Base-by-base conservation (phyloP, 495 filamentous ascomycete genomes). In the Evernia prunastri region DNA sequence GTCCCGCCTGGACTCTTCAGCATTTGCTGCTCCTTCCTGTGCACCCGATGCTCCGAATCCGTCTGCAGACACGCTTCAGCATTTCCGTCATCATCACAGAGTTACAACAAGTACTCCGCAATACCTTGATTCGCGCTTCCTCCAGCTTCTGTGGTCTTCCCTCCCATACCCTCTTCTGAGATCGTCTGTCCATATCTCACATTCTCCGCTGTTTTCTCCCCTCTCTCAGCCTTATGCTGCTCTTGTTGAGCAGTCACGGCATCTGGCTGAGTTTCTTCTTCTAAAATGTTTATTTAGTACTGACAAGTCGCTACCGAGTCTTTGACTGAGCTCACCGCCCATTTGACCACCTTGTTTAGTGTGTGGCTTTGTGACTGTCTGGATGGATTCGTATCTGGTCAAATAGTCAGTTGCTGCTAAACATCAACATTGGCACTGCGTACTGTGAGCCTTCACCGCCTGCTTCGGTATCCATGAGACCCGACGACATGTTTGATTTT, bases 401-500 rank as follows among this genome's bases (percentile, higher is more conserved):
- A 23, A 54, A 9, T 58, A 23, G 12, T 66, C 39, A 45, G 69
- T 23, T 67, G 25, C 59, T 20, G 36, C 15, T 37, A 53, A 25
- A 43, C 42, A 15, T 47, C 37, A 27, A 59, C 33, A 10, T n/a
- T 56, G 25, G 57, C 42, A 31, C 54, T 23, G 27, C 76, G 58
- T 76, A 87, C 83, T 86, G 86, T 9, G 82, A 82, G 65, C 74
- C 77, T 72, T 88, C 84, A 57, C 86, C 86, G 63, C 86, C 86
- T 43, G 82, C 79, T 63, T 80, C 80, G 42, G 81, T 86, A 66
- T 87, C 81, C 75, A 87, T 78, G 8, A 89, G 40, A 13, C 40
- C 43, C 18, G 63, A 66, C 69, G 69, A 71, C 69, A 71, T 71
- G 11, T 3, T 57, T 12, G 59, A 42, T 4, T 11, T 54, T 20